A percentile compares a stretch with the other conserved stretches of the same genome.
These are phyloP conservation scores for Cyberlindnera suaveolens DNA, from an alignment of 805 yeast species.

Conservation along the genomic window DNA sequence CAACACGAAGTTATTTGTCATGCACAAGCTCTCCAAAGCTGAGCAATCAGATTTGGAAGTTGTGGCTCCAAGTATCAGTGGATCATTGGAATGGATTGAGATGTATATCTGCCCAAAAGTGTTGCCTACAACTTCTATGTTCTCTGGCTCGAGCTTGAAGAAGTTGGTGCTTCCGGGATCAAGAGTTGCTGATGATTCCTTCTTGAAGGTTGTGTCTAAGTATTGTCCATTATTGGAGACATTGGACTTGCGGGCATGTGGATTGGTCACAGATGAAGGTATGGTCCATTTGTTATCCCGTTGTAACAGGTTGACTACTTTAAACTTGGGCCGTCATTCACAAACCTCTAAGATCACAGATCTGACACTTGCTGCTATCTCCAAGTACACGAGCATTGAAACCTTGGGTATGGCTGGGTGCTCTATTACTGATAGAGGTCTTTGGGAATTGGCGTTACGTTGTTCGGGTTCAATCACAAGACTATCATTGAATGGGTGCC, in stretches of 20 bases:
- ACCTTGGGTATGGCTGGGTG: conserved; percentile 92
- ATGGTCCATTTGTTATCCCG: conserved; percentile 56
- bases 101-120: conserved; percentile 76
- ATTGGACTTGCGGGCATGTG: conserved; percentile 82
- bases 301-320: conserved; percentile 49
- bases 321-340: conserved; percentile 77
- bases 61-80: conserved; percentile 39
- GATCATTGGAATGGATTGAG: conserved; percentile 61
- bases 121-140: conserved; percentile 46
- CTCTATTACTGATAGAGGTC: conserved; percentile 62
- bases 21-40: conserved; percentile 58
- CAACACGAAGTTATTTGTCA: conserved; percentile 44
- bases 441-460: conserved; percentile 71
- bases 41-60: conserved; percentile 47
- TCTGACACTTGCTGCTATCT: conserved; percentile 50
- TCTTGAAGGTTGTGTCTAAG: conserved; percentile 45
- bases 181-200: conserved; percentile 52
- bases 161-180: conserved; percentile 63
- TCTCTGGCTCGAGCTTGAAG: conserved; percentile 35
- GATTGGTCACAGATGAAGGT: conserved; percentile 68
- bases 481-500: conserved; percentile 71
- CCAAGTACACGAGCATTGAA: conserved; percentile 40
- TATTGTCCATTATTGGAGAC: conserved; percentile 53
- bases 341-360: conserved; percentile 67
- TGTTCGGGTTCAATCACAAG: conserved; percentile 50